Conservation (phyloP, 495 filamentous ascomycete genomes). For the Entonaema liquescens region DNA sequence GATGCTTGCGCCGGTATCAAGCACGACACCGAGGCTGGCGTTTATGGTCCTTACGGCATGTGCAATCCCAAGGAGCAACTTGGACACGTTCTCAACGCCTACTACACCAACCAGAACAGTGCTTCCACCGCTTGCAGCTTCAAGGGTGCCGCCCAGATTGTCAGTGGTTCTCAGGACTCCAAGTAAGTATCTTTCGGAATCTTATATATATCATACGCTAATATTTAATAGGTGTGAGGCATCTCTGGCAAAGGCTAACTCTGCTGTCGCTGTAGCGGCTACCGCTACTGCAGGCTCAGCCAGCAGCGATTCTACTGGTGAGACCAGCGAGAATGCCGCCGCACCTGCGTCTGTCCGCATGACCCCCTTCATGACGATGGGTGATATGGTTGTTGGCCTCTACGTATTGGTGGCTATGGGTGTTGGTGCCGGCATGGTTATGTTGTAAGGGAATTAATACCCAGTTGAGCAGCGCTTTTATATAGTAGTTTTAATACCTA, state of each 20-base stretch:
- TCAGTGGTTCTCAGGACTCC: slow-evolving; percentile 43
- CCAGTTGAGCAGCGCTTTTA: slow-evolving; percentile 3
- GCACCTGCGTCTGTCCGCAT: slow-evolving; percentile 50
- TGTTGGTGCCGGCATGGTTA: slow-evolving; percentile 77
- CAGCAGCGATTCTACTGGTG: slow-evolving; percentile 37
- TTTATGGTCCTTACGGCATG: slow-evolving; percentile 91
- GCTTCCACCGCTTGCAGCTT: slow-evolving; percentile 77
- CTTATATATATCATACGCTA: neutral
- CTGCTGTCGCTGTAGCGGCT: slow-evolving; percentile 53
- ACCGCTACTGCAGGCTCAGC: slow-evolving; percentile 56
- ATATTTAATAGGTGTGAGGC: slow-evolving; percentile 38
- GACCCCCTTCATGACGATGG: slow-evolving; percentile 66
- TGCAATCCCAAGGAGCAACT: slow-evolving; percentile 81
- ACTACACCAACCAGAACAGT: slow-evolving; percentile 72
- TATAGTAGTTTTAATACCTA: neutral
- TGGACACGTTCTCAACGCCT: slow-evolving; percentile 80
- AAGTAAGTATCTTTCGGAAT: slow-evolving; percentile 22
- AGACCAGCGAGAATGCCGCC: slow-evolving; percentile 45
- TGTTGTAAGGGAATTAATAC: slow-evolving; percentile 64
- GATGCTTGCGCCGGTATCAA: slow-evolving; percentile 72
- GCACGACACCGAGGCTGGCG: slow-evolving; percentile 73
- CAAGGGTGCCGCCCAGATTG: slow-evolving; percentile 67
- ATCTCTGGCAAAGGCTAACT: slow-evolving; percentile 55
- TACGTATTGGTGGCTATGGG: slow-evolving; percentile 73
- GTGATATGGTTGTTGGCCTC: slow-evolving; percentile 69